Evolutionary conservation across 2,329 filamentous ascomycete genomes (phyloP).

Genomic region (Hyphodiscus sp.): DNA sequence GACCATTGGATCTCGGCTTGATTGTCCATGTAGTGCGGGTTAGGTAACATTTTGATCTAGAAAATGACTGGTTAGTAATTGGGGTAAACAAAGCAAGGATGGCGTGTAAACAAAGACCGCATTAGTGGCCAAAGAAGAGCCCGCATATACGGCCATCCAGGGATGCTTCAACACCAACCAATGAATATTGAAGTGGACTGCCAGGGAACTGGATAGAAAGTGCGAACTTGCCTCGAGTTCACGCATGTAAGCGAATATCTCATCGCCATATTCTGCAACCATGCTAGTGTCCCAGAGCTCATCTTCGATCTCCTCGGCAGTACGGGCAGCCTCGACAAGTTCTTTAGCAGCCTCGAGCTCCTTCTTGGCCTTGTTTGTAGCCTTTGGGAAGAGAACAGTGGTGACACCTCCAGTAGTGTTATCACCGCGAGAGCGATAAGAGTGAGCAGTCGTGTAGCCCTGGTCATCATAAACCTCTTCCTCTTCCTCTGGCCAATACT

Average conservation of each 20-base stretch:
- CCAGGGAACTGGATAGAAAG: neutral
- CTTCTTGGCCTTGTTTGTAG: conserved; percentile 58
- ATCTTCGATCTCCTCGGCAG: conserved; percentile 73
- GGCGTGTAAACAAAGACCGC: conserved; percentile 16
- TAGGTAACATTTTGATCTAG: conserved; percentile 74
- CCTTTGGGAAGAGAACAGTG: conserved; percentile 64
- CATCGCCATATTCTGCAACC: conserved; percentile 94
- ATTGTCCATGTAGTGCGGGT: conserved; percentile 91
- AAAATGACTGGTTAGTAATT: conserved; percentile 21
- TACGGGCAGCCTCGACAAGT: conserved; percentile 30
- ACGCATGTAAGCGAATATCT: conserved; percentile 91
- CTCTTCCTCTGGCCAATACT: conserved; percentile 69
- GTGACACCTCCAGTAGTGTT: conserved; percentile 61
- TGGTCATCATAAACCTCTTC: conserved; percentile 61
- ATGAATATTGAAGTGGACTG: neutral
- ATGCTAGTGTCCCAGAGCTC: conserved; percentile 93
- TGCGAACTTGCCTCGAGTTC: conserved; percentile 64
- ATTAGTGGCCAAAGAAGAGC: conserved; percentile 5
- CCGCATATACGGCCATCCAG: conserved; percentile 6
- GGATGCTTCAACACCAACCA: conserved; percentile 3
- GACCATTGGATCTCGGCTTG: conserved; percentile 99
- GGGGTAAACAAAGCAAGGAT: conserved; percentile 12
- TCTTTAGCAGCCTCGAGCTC: conserved; percentile 60
- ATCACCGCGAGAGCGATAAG: conserved; percentile 68
- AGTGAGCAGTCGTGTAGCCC: conserved; percentile 68